These are phyloP conservation scores for Cyberlindnera mycetangii DNA, from an alignment of 805 yeast species.

Conservation along the genomic window DNA sequence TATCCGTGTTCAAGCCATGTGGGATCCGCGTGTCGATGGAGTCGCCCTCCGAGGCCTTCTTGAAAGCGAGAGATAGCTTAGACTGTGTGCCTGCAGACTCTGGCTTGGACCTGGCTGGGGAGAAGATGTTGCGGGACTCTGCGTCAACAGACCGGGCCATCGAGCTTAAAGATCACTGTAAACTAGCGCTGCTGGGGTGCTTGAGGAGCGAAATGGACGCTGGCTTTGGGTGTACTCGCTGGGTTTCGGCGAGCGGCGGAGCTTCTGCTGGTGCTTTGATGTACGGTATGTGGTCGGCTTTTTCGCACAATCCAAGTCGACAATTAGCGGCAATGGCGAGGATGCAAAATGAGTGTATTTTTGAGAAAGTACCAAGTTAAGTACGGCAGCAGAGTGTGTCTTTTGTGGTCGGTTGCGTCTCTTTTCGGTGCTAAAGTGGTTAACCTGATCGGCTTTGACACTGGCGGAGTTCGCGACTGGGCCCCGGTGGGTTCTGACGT, in stretches of 20 bases:
- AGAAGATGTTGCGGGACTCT: conserved; percentile 12
- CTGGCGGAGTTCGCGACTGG: neutral
- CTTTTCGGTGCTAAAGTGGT: neutral
- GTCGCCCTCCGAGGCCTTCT: conserved; percentile 15
- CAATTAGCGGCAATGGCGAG: too few relatives aligned
- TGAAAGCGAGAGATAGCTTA: conserved; percentile 24
- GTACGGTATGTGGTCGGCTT: too few relatives aligned
- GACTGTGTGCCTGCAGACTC: conserved; percentile 9
- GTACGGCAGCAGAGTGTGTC: too few relatives aligned
- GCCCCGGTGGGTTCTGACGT: neutral
- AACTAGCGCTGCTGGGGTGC: neutral
- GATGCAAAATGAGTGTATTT: too few relatives aligned
- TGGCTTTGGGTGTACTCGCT: too few relatives aligned
- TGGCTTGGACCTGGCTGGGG: conserved; percentile 12
- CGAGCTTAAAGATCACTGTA: neutral
- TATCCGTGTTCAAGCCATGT: conserved; percentile 8
- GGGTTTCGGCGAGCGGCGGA: too few relatives aligned
- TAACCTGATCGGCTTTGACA: neutral
- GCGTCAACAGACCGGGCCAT: conserved; percentile 19
- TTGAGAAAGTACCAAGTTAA: too few relatives aligned
- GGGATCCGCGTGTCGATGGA: conserved; percentile 6
- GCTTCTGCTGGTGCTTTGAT: too few relatives aligned
- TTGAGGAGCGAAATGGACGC: too few relatives aligned
- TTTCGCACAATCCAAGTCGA: too few relatives aligned
- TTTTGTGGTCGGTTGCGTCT: neutral